These are phyloP conservation scores for Rubia tinctorum DNA, from an alignment of 305 asterid genomes.

Conservation along the genomic window DNA sequence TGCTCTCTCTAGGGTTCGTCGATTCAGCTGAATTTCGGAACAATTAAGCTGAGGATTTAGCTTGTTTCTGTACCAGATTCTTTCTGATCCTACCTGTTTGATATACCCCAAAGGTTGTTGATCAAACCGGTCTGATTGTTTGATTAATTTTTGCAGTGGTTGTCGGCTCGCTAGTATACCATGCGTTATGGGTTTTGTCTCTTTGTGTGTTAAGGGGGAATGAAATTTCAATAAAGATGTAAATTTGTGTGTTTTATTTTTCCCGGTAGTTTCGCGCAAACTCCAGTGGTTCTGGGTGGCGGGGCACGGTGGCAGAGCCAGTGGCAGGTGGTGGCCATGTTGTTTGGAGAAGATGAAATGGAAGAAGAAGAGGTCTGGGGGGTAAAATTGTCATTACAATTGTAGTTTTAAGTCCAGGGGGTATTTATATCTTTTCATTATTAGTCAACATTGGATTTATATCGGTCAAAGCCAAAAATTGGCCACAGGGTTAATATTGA, in stretches of 20 bases:
- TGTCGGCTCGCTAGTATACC: slow-evolving; percentile 3
- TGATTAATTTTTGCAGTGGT: neutral
- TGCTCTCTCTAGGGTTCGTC: slow-evolving; percentile 15
- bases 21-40: neutral
- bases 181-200: neutral
- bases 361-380: no score
- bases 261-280: no score
- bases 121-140: slow-evolving; percentile 18
- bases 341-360: no score
- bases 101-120: neutral
- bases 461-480: no score
- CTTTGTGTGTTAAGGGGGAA: neutral
- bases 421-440: no score
- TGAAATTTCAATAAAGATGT: neutral
- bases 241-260: neutral
- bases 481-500: no score
- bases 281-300: no score
- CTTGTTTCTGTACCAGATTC: neutral
- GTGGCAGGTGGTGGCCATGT: no score
- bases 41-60: neutral
- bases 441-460: no score
- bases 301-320: no score
- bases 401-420: no score
- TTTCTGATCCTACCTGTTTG: neutral
- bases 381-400: no score